phyloP scores from a whole-genome alignment of 106 monocot genomes.

The Allium cepa region DNA sequence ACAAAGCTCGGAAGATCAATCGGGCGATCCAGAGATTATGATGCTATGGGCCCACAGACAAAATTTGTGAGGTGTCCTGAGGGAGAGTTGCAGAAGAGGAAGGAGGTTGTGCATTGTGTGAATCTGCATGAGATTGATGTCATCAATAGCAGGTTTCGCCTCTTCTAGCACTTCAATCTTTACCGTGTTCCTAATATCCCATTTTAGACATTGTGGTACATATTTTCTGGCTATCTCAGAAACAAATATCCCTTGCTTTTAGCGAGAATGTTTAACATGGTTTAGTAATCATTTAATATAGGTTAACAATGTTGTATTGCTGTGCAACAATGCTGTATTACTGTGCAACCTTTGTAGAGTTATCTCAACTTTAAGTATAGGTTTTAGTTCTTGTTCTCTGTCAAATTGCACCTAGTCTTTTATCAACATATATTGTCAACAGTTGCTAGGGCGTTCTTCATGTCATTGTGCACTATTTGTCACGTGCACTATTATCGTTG shows the following conservation, averaged over 20 bases:
- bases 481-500: too few species aligned
- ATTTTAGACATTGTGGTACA: background rate
- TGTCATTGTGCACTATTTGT: too few species aligned
- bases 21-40: conserved; percentile 59
- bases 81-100: conserved; percentile 91
- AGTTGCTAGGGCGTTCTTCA: too few species aligned
- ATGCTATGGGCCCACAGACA: conserved; percentile 64
- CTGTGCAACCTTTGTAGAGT: background rate
- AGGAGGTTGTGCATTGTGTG: conserved; percentile 92
- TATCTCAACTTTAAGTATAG: too few species aligned
- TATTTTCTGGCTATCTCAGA: background rate
- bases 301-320: background rate
- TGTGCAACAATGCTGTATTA: background rate
- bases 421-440: too few species aligned
- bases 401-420: too few species aligned
- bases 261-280: background rate
- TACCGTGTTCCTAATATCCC: background rate
- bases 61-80: conserved; percentile 87
- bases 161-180: background rate
- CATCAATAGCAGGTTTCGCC: conserved; percentile 84
- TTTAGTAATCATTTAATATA: background rate
- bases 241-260: background rate
- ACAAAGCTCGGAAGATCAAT: conserved; percentile 68
- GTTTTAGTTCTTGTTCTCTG: too few species aligned
- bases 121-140: conserved; percentile 88